A percentile compares a stretch with the other conserved stretches of the same genome.
phyloP scores from a whole-genome alignment of 1,284 basidiomycete genomes.

The Puccinia novopanici region DNA sequence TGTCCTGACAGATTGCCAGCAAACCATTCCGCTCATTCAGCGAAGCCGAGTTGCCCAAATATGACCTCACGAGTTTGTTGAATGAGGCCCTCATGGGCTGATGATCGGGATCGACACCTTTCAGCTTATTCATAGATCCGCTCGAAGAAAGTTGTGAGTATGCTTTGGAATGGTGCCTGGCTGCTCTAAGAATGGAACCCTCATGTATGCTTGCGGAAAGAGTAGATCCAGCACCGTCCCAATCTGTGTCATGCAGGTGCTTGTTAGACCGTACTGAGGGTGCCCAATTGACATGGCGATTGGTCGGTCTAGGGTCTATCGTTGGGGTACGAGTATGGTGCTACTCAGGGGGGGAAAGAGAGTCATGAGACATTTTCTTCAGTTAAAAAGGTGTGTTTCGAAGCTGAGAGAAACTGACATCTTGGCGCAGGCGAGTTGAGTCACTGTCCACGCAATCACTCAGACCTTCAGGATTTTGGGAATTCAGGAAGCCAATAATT shows the following conservation, averaged over 20 bases:
- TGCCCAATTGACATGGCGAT: slow-evolving; percentile 45
- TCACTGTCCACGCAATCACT: slow-evolving; percentile 3
- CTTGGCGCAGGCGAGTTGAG: not conserved
- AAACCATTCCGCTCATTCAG: slow-evolving; percentile 18
- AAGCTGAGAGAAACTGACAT: slow-evolving; percentile 3
- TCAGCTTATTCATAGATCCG: slow-evolving; percentile 1
- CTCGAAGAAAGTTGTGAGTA: slow-evolving; percentile 21
- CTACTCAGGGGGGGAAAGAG: not conserved
- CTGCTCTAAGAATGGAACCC: slow-evolving; percentile 17
- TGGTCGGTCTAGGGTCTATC: not conserved
- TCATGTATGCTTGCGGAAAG: slow-evolving; percentile 21
- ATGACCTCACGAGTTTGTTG: slow-evolving; percentile 12
- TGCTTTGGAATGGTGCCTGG: slow-evolving; percentile 2
- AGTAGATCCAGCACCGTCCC: slow-evolving; percentile 25
- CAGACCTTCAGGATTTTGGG: not conserved
- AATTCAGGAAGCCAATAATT: slow-evolving; percentile 41
- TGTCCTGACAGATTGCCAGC: slow-evolving; percentile 10
- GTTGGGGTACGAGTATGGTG: not conserved
- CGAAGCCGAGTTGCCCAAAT: slow-evolving; percentile 14
- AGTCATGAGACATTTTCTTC: not conserved
- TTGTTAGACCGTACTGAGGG: slow-evolving; percentile 42
- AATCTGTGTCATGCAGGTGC: slow-evolving; percentile 22
- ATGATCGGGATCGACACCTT: slow-evolving; percentile 25
- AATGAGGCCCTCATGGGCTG: slow-evolving; percentile 36
- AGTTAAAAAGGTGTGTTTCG: slow-evolving; percentile 6